Base-by-base conservation (phyloP, 1,139 yeast species). In the Diutina scorzettiae region DNA sequence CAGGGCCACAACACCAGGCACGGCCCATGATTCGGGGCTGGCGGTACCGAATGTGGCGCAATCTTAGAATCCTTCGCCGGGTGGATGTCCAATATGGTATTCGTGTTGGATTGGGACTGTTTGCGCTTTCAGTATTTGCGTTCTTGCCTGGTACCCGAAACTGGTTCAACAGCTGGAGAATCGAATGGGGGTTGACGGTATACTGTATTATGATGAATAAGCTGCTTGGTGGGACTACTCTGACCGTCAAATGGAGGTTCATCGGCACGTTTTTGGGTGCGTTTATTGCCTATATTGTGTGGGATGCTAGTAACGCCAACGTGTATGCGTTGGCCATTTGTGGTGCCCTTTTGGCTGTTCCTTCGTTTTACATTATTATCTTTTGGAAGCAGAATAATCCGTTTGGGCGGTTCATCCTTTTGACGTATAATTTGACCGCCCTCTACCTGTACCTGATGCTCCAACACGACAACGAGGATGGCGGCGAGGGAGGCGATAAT, bases 171-270 rank as follows among this genome's bases (percentile, higher is more conserved):
- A 68, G 64, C 42, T 83, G 89, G 87, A 62, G 91, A 49, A 80
- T 83, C 14, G 95, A 85, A 56, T 85, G 95, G 95, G 81, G 87
- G 0, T 61, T 85, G 32, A 81, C 83, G 12, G 78, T 89, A 0
- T 85, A 78, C 53, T 78, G 85, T 51, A 81, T 85, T 44, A 82
- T 85, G 66, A 83, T 84, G 91, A 82, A 80, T 53, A 83, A 83
- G 53, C 80, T 89, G 0, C 64, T 83, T n/a, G 95, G 95, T 12
- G 94, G 94, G 0, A 85, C 95, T 0, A 72, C 84, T 14, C 76
- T 79, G 76, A 81, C 93, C 0, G 78, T 81, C 1, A 79, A 81
- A 48, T 79, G 83, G 76, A 66, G 95, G 48, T 68, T 84, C 44
- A 51, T 79, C 16, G 95, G 95, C 0, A 84, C 94, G 0, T 75